Evolutionary conservation across 169 alveolate species (phyloP).

Genomic region (Eimeria sp.): DNA sequence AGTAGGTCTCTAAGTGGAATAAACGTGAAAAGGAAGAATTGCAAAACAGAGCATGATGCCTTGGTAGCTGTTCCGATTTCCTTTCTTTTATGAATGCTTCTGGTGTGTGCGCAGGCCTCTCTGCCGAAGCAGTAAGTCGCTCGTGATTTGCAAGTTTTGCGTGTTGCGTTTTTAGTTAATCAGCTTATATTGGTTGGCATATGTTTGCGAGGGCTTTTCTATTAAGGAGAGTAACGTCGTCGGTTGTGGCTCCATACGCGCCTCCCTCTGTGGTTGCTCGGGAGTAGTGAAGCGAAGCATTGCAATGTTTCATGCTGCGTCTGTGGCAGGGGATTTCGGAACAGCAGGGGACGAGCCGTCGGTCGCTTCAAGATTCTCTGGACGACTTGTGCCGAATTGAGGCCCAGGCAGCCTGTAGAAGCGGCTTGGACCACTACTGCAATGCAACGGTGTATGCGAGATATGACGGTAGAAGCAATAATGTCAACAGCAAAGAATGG

Average conservation of each 20-base stretch:
- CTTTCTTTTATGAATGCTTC: neutral
- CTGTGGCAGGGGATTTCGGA: neutral
- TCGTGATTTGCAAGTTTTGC: neutral
- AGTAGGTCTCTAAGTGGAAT: neutral
- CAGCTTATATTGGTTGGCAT: too few relatives aligned
- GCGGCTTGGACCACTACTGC: neutral
- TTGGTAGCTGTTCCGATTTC: neutral
- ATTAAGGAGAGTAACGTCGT: neutral
- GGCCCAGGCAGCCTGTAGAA: neutral
- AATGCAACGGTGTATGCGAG: neutral
- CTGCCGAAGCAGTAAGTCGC: neutral
- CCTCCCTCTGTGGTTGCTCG: neutral
- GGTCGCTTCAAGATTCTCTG: slow-evolving; percentile 29
- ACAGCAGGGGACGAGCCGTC: neutral
- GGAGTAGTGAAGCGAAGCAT: neutral
- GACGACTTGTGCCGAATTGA: neutral
- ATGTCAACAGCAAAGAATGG: neutral
- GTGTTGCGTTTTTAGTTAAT: too few relatives aligned
- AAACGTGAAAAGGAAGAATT: neutral
- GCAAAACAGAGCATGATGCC: too few relatives aligned
- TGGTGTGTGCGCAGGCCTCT: slow-evolving; percentile 48
- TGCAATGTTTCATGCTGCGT: neutral
- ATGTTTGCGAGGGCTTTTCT: too few relatives aligned
- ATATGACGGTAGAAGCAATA: neutral
- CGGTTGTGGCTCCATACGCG: neutral